Evolutionary conservation across 176 grass and related monocot species (phyloP), one percentile per base, ranked within the genome.

Genomic region (Themeda triandra): DNA sequence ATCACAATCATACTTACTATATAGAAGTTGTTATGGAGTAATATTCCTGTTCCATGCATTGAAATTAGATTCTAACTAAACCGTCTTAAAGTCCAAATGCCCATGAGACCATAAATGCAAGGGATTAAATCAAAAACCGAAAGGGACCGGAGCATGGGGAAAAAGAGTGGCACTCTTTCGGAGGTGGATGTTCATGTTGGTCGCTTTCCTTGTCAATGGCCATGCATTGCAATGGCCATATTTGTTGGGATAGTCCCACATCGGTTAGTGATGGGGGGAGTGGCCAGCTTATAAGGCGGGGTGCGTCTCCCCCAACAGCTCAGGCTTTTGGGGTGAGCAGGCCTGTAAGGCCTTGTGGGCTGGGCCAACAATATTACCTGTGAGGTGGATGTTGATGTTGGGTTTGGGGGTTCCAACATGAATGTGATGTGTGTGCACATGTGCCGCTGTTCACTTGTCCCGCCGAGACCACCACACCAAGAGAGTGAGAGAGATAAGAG

Each of bases 71-170:
- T 77, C 6, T 77, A 40, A 59, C 11, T 24, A 27, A 77, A 64
- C 64, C 19, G 5, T 44, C 8, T 45, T 72, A 9, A 42, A 65
- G 39, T 70, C 51, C 63, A n/a, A 51, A 70, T 81, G 82, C n/a
- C n/a, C n/a, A n/a, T n/a, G n/a, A n/a, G n/a, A n/a, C n/a, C n/a
- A n/a, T n/a, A n/a, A n/a, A n/a, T n/a, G n/a, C n/a, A n/a, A n/a
- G n/a, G n/a, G n/a, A n/a, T n/a, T n/a, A n/a, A n/a, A n/a, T n/a
- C n/a, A n/a, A n/a, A n/a, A n/a, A n/a, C n/a, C n/a, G n/a, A 90
- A 83, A 90, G 89, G 84, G 84, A 87, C 60, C n/a, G 23, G 75
- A 90, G 89, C 84, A 87, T 90, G 84, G 54, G 27, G 32, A 1
- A 32, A 82, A 86, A 90, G 58, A 78, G 29, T 53, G 78, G 78